These are phyloP conservation scores for Mycena olivaceomarginata DNA, from an alignment of 768 basidiomycete species.

Conservation along the genomic window DNA sequence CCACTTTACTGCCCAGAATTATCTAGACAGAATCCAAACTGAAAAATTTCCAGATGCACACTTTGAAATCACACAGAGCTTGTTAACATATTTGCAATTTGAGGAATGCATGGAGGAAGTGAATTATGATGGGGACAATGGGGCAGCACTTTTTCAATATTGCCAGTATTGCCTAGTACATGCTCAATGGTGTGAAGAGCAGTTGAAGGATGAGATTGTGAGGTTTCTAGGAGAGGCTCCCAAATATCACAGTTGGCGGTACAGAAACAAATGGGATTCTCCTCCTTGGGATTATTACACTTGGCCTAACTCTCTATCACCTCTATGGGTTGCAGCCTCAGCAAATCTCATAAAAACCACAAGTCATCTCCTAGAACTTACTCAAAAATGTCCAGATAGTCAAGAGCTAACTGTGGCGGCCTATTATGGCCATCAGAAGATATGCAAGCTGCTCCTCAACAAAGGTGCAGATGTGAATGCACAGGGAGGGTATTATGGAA, in stretches of 20 bases:
- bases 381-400: not conserved
- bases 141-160: conserved; percentile 1
- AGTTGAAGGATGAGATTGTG: not conserved
- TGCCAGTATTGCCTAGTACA: not conserved
- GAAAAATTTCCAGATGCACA: too few relatives aligned
- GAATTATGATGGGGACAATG: not conserved
- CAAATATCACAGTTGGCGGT: not conserved
- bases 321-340: not conserved
- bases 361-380: not conserved
- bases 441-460: too few relatives aligned
- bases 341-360: not conserved
- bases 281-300: not conserved
- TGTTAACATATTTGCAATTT: too few relatives aligned
- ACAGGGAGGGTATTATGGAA: too few relatives aligned
- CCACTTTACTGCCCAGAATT: too few relatives aligned
- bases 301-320: not conserved
- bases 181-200: not conserved
- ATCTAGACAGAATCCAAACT: too few relatives aligned
- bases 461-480: too few relatives aligned
- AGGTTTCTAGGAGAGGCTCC: not conserved
- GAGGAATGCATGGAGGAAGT: not conserved
- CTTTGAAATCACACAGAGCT: too few relatives aligned
- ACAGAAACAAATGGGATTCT: not conserved
- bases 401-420: too few relatives aligned
- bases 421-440: too few relatives aligned